These are phyloP conservation scores for Elongisporangium senticosum DNA, from an alignment of 352 stramenopile genomes.

Conservation along the genomic window DNA sequence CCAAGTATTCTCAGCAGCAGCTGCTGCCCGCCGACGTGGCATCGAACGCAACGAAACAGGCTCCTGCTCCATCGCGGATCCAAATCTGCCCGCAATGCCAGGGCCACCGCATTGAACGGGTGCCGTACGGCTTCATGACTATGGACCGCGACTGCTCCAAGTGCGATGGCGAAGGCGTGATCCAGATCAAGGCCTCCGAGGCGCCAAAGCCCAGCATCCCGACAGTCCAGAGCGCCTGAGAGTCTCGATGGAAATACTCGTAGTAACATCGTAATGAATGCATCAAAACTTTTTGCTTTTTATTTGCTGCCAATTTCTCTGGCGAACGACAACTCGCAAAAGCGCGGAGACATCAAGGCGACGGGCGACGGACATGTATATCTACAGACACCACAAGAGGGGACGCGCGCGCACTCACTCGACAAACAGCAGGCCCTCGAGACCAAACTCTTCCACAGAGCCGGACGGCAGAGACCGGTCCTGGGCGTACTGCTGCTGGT, in stretches of 20 bases:
- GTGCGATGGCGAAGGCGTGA: conserved; percentile 55
- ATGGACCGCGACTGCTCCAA: conserved; percentile 45
- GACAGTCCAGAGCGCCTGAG: conserved; percentile 3
- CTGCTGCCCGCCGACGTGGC: conserved; percentile 10
- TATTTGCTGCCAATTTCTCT: too few relatives aligned
- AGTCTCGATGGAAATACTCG: too few relatives aligned
- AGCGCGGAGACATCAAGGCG: neutral
- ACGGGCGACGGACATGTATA: neutral
- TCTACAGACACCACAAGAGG: conserved; percentile 1
- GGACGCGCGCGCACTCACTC: conserved; percentile 24
- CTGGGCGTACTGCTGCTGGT: conserved; percentile 13
- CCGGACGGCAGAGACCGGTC: conserved; percentile 32
- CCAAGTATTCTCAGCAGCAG: neutral
- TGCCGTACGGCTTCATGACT: conserved; percentile 46
- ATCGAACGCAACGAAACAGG: conserved; percentile 7
- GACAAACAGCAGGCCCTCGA: conserved; percentile 64
- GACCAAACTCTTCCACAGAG: conserved; percentile 46
- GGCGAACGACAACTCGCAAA: too few relatives aligned
- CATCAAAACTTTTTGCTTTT: conserved; percentile 3
- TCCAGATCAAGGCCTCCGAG: conserved; percentile 2
- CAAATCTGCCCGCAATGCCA: conserved; percentile 45
- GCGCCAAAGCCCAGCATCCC: neutral
- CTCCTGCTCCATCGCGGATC: conserved; percentile 16
- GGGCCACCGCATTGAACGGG: conserved; percentile 53
- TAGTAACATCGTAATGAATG: neutral